Base-by-base conservation (phyloP, 345 rosid species). In the Dipteronia sinensis region DNA sequence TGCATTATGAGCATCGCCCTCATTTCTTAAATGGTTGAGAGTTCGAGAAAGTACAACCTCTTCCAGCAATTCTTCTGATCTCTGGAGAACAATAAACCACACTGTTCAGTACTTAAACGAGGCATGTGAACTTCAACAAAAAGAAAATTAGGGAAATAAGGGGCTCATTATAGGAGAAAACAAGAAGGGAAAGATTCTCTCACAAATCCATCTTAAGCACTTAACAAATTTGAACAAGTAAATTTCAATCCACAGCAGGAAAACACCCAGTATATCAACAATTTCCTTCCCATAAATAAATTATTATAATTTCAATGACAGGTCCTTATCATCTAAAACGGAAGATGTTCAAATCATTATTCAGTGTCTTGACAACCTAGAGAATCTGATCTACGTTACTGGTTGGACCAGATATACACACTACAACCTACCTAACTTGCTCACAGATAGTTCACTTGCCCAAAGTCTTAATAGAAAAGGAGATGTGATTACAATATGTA, bases 11-110 rank as follows among this genome's bases (percentile, higher is more conserved):
- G 80, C 72, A 77, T 83, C 81, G 12, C 65, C 83, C 58, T 81
- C 84, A 46, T 19, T 69, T 8, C 95, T 87, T 40, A 96, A 84
- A 76, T 68, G 85, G 80, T 96, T 92, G 71, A 96, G 97, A 55
- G 94, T 87, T 84, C 76, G 86, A 47, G 97, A 96, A 74, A 96
- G 97, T 67, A 89, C 78, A 71, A 86, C 98, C 90, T 96, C 99
- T 83, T 94, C 98, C 17, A 90, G 94, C 84, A 94, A 81, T 84
- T 96, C 99, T 79, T 92, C 98, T 10, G 99, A 95, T 89, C 87
- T 92, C 99, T 96, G 97, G 77, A 78, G 70, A 27, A 82, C 47
- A 83, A 40, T n/a, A 82, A 77, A 77, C 23, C 46, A 69, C 59
- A 71, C 16, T 49, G 59, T 73, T 83, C 67, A 85, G 78, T 25